These are phyloP conservation scores for Withania somnifera DNA, from an alignment of 305 asterid genomes.

Conservation along the genomic window DNA sequence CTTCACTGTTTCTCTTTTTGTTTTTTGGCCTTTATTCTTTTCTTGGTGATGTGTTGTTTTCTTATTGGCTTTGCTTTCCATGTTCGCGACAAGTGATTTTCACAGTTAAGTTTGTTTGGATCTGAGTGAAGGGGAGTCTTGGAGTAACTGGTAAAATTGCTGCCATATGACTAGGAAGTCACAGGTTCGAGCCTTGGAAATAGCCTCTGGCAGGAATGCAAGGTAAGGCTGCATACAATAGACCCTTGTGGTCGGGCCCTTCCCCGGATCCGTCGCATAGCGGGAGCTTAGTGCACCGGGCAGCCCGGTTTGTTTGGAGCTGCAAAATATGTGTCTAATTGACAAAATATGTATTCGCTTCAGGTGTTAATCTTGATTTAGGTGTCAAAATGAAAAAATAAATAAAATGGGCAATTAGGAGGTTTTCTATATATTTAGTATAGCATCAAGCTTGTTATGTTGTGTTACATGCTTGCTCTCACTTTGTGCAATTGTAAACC, in stretches of 20 bases:
- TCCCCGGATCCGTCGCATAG: too few species aligned
- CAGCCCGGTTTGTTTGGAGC: background rate
- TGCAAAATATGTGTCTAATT: background rate
- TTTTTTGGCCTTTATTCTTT: background rate
- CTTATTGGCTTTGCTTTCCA: background rate
- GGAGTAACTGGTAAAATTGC: too few species aligned
- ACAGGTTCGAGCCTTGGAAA: too few species aligned
- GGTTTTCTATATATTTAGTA: background rate
- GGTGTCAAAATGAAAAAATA: background rate
- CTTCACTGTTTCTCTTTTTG: background rate
- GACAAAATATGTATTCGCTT: background rate
- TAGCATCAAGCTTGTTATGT: background rate
- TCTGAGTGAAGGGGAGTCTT: too few species aligned
- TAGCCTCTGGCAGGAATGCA: too few species aligned
- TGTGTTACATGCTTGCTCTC: background rate
- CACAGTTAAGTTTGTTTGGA: background rate
- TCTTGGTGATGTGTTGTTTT: background rate
- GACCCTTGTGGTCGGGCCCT: too few species aligned
- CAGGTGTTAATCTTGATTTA: background rate
- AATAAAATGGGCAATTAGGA: background rate
- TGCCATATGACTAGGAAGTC: too few species aligned
- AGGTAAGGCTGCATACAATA: too few species aligned
- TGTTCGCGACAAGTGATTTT: background rate
- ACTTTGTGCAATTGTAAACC: background rate
- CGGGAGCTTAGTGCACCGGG: too few species aligned